phyloP scores from a whole-genome alignment of 1,284 basidiomycete genomes.

The Trametes versicolor region DNA sequence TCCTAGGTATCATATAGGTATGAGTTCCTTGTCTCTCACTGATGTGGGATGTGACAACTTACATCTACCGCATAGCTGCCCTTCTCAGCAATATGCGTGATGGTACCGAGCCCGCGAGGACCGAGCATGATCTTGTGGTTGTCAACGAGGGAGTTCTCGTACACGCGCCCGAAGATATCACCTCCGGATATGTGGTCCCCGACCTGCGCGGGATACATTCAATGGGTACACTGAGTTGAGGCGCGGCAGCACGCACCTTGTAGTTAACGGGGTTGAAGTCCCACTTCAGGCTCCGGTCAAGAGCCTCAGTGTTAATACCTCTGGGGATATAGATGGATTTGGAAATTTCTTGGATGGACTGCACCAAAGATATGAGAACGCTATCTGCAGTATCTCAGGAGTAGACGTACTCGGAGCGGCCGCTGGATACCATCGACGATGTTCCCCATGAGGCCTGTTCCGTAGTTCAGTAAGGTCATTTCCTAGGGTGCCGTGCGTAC shows the following conservation, averaged over 20 bases:
- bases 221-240: background rate
- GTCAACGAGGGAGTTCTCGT: constrained; percentile 96
- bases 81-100: constrained; percentile 94
- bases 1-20: constrained; percentile 62
- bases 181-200: constrained; percentile 98
- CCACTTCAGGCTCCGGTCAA: constrained; percentile 92
- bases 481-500: constrained; percentile 27
- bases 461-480: background rate
- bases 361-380: constrained; percentile 36
- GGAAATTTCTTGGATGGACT: constrained; percentile 96
- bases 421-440: constrained; percentile 99
- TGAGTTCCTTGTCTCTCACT: background rate
- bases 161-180: constrained; percentile 95
- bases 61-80: constrained; percentile 94
- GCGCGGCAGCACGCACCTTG: constrained; percentile 59
- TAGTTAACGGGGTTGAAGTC: constrained; percentile 92
- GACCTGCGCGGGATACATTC: constrained; percentile 57
- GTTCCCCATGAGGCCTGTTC: constrained; percentile 92
- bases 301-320: constrained; percentile 97
- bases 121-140: constrained; percentile 98
- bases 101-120: constrained; percentile 94
- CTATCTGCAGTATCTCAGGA: constrained; percentile 28
- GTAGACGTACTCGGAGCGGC: constrained; percentile 75
- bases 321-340: constrained; percentile 99
- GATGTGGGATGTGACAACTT: constrained; percentile 45